Evolutionary conservation across 768 basidiomycete genomes (phyloP), one percentile per base, ranked within the genome.

Genomic region (Tulasnella sp.): DNA sequence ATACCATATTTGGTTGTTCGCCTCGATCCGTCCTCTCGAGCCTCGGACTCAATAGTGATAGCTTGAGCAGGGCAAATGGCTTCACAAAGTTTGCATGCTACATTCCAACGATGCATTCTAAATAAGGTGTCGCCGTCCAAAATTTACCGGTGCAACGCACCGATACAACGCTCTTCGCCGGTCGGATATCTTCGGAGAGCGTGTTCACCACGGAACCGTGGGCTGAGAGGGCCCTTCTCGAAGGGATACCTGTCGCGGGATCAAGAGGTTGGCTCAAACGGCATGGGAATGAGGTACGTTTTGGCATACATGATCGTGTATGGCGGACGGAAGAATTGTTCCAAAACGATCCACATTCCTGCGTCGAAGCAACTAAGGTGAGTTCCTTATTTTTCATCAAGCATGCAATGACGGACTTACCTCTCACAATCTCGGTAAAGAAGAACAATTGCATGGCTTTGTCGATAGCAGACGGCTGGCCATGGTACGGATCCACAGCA

Each of bases 41-140:
- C 82, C 71, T 99, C 96, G 60, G 91, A 94, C 73, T 99, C 96
- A 63, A 99, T 99, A 23, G 96, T 98, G 68, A 99, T 99, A 27
- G 96, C 96, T 69, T 97, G 96, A 25, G 96, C 96, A 32, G 96
- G 96, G 69, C 96, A 99, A 65, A 99, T 99, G 36, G 96, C 94
- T 71, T 98, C 96, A 67, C 96, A 99, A 19, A 99, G 81, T 71
- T 98, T 98, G 74, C 96, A 99, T 27, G 96, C 94, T 97, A 64
- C n/a, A n/a, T n/a, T n/a, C 42, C 7, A 7, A 19, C 34, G 50
- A 36, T 19, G 23, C 37, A 27, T 29, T 17, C 9, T 41, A 12
- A 21, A 8, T 15, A 27, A 32, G 25, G 36, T 32, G 27, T 48
- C 25, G 21, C 17, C 46, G 46, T 29, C 46, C 50, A 6, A 51